Base-by-base conservation (phyloP, 2,329 filamentous ascomycete species). In the Penicillium brevicompactum region DNA sequence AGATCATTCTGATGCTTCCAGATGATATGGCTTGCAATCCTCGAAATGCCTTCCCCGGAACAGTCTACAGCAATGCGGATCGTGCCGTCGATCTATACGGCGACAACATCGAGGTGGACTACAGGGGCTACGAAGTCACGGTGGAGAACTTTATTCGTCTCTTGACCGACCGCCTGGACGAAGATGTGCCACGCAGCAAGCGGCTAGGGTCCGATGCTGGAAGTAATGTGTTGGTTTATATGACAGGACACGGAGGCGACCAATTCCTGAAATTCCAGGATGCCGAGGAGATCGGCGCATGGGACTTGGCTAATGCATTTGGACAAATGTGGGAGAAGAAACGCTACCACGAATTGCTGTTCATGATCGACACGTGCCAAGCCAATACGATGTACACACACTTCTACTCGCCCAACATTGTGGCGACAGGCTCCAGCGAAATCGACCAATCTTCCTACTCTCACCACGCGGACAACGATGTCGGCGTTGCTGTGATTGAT, bases 261-360 rank as follows among this genome's bases (percentile, higher is more conserved):
- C 92, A 97, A 76, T 99, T 99, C 67, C 78, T 99, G 56, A 99
- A 99, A 74, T 99, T 99, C 69, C 94, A 99, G 74, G 94, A 99
- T 67, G 91, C 92, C 6, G 94, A 99, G 74, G 94, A 99, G 76
- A 97, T 99, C 63, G 92, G 91, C 53, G 92, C 92, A 0, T 97
- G 95, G 73, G 94, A 99, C 76, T 80, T 99, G 54, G 94, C 95
- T 5, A 91, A 99, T 74, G 94, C 94, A 0, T 97, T 99, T 73
- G 92, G 95, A 76, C 93, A 99, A 80, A 99, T 99, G 94, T 97
- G 92, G 90, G 94, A 99, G 82, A 99, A 99, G 86, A 95, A 95
- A 80, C 88, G 94, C 80, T 99, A 97, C 76, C 91, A 97, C 73
- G 94, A 99, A 76, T 87, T 99, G 65, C 85, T 99, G 55, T 99